Evolutionary conservation across 345 rosid species (phyloP).

Genomic region (Pistacia integerrima): DNA sequence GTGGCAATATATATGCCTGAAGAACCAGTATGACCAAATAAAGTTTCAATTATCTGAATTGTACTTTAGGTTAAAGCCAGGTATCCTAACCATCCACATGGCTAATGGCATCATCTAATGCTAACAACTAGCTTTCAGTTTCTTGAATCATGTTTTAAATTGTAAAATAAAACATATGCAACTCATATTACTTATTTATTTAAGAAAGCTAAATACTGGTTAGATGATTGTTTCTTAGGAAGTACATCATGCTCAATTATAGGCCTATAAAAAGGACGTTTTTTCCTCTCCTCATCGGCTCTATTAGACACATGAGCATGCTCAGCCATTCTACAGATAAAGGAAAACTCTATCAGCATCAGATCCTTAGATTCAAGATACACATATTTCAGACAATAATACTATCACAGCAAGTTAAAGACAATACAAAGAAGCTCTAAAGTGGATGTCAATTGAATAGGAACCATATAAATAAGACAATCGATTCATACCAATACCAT

Average conservation of each 20-base stretch:
- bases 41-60: not conserved
- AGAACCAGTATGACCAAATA: not conserved
- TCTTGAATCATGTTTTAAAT: not conserved
- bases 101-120: not conserved
- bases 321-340: conserved; percentile 56
- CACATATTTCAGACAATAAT: not conserved
- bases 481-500: not conserved
- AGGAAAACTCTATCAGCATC: conserved; percentile 6
- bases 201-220: conserved; percentile 40
- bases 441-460: not conserved
- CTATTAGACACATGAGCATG: conserved; percentile 55
- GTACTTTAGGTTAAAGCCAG: conserved; percentile 4
- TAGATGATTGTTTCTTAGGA: conserved; percentile 55
- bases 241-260: conserved; percentile 95
- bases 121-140: not conserved
- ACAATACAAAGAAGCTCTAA: not conserved
- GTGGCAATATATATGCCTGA: not conserved
- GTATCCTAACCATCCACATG: not conserved
- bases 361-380: conserved; percentile 8
- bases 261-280: conserved; percentile 58
- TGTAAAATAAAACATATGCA: conserved; percentile 9
- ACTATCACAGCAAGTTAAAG: not conserved
- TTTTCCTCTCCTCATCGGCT: conserved; percentile 75
- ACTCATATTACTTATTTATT: not conserved
- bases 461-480: not conserved